A percentile compares a stretch with the other conserved stretches of the same genome.
Evolutionary conservation across 768 basidiomycete genomes (phyloP).

Genomic region (Phylloporus arenicola): DNA sequence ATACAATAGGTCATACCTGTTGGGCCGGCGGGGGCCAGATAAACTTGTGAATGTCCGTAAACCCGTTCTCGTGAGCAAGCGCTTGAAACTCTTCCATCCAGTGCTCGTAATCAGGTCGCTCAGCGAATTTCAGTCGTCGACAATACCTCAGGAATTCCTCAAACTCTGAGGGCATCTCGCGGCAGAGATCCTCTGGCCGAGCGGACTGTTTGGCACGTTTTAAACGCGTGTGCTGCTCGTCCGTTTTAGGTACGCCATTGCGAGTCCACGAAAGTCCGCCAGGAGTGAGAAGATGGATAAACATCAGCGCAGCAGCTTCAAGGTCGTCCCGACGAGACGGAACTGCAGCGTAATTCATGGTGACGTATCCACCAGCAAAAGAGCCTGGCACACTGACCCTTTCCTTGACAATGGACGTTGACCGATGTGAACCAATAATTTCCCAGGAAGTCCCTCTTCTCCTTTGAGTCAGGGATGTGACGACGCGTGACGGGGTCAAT

Average conservation of each 20-base stretch:
- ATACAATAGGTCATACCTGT: slow-evolving; percentile 21
- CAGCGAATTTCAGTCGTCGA: slow-evolving; percentile 61
- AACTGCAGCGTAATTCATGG: slow-evolving; percentile 39
- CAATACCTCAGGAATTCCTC: slow-evolving; percentile 75
- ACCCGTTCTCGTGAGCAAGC: slow-evolving; percentile 58
- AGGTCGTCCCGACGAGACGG: slow-evolving; percentile 77
- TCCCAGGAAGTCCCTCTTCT: slow-evolving; percentile 70
- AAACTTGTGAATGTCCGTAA: slow-evolving; percentile 52
- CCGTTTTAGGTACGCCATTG: slow-evolving; percentile 72
- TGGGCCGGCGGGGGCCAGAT: slow-evolving; percentile 64
- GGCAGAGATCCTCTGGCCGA: slow-evolving; percentile 61
- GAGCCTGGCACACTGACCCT: slow-evolving; percentile 41
- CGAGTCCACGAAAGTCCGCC: slow-evolving; percentile 74
- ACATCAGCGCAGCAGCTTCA: slow-evolving; percentile 72
- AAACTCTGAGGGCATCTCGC: slow-evolving; percentile 62
- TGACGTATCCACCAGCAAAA: slow-evolving; percentile 12
- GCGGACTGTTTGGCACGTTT: slow-evolving; percentile 61
- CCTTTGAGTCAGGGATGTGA: slow-evolving; percentile 68
- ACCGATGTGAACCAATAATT: slow-evolving; percentile 85
- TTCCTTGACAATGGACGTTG: slow-evolving; percentile 70
- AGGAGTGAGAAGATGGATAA: slow-evolving; percentile 75
- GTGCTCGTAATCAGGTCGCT: slow-evolving; percentile 57
- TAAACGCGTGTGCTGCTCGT: slow-evolving; percentile 54
- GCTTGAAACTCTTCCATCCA: slow-evolving; percentile 65
- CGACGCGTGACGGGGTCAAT: slow-evolving; percentile 58